These are phyloP conservation scores for Lepidium aucheri DNA, from an alignment of 345 rosid genomes.

Conservation along the genomic window DNA sequence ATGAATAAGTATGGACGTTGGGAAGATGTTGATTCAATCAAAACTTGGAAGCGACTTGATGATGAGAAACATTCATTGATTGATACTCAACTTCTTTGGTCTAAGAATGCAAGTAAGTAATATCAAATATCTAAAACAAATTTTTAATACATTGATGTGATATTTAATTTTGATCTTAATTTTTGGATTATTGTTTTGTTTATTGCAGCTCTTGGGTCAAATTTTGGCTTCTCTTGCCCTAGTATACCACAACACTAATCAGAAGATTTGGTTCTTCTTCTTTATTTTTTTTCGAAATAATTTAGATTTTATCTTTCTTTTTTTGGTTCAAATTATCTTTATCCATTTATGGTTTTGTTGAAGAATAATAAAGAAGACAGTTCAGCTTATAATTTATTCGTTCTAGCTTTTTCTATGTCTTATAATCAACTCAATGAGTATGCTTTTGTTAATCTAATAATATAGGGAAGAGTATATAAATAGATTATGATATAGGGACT, in stretches of 20 bases:
- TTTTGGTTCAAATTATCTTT: neutral
- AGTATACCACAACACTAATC: conserved; percentile 10
- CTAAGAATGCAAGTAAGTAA: conserved; percentile 41
- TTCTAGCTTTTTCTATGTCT: too few species aligned
- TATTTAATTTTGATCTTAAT: neutral
- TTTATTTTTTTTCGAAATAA: neutral
- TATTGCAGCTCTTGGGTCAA: neutral
- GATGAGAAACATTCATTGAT: conserved; percentile 50
- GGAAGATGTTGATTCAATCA: conserved; percentile 73
- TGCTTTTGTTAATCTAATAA: neutral
- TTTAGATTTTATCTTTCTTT: neutral
- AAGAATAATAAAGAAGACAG: neutral
- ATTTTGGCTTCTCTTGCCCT: neutral
- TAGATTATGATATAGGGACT: neutral
- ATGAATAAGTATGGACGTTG: conserved; percentile 45
- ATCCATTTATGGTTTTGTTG: too few species aligned
- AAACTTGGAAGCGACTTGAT: conserved; percentile 92
- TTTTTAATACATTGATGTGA: neutral
- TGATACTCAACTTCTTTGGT: conserved; percentile 72
- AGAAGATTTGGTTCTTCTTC: neutral
- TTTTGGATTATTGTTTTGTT: neutral
- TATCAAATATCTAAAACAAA: neutral
- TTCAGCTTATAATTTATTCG: neutral
- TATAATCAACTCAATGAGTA: neutral
- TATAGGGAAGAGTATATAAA: neutral